Base-by-base conservation (phyloP, 306 rosid genomes). In the Casuarina cunninghamiana region DNA sequence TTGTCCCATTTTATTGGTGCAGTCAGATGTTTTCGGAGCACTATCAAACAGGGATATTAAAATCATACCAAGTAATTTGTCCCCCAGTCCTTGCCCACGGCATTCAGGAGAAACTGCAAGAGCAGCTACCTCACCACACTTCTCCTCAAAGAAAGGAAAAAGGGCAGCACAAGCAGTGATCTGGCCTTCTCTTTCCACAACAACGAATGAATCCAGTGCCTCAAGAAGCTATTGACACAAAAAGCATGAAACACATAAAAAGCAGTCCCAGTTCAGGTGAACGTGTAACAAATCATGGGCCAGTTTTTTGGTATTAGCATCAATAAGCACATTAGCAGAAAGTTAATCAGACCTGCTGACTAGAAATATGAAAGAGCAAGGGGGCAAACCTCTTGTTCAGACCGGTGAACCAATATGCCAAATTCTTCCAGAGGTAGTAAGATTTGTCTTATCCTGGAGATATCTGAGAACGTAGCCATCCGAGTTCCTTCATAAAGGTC, bases 401-500 rank as follows among this genome's bases (percentile, higher is more conserved):
- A 88, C 86, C 99, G 87, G 72, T 58, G 88, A 86, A 96, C 93
- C 85, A 96, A 84, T 80, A 83, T 73, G 75, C 99, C 98, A 55
- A 89, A 81, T 73, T 84, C 91, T 86, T 86, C 96, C 83, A 95
- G 74, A 68, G 98, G 99, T 77, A 68, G 89, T 69, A 93, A 76
- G 76, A 96, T 75, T 86, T 89, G 88, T 82, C 88, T 91, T 72
- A 96, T 88, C 84, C 91, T 93, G 62, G 80, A 65, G 80, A 96
- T 49, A 84, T 96, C 99, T 17, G 88, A 65, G 44, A 60, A 84
- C 76, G 71, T 84, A 72, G 99, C 99, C 88, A 74, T 84, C 76
- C 99, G 96, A 39, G 99, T 96, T 78, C 98, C 99, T 89, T 96
- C 99, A 12, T 96, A 96, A 53, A 90, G 94, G 72, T 96, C 99